phyloP scores from a whole-genome alignment of 805 yeast species.

The Blastobotrys americana region DNA sequence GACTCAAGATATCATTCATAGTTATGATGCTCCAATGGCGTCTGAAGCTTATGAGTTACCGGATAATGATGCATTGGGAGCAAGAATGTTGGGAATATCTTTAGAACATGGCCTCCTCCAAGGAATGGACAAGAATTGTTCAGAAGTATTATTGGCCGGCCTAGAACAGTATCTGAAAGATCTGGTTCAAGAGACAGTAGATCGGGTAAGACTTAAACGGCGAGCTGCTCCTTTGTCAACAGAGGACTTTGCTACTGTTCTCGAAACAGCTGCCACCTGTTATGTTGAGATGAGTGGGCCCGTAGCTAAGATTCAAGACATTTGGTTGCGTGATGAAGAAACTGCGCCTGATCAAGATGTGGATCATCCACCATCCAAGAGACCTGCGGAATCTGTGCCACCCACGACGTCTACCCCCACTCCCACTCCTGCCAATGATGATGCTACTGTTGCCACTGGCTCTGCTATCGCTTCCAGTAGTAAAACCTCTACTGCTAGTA shows the following conservation, averaged over 20 bases:
- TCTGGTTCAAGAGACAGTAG: slow-evolving; percentile 66
- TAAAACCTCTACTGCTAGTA: no score
- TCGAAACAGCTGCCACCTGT: slow-evolving; percentile 29
- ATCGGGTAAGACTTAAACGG: slow-evolving; percentile 52
- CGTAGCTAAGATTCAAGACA: slow-evolving; percentile 28
- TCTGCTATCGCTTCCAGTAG: no score
- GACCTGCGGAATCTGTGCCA: no score
- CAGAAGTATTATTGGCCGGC: slow-evolving; percentile 74
- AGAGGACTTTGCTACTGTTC: slow-evolving; percentile 29
- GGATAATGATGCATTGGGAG: slow-evolving; percentile 59
- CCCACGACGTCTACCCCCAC: no score
- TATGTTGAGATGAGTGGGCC: slow-evolving; percentile 33
- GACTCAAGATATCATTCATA: slow-evolving; percentile 88
- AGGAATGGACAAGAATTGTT: slow-evolving; percentile 63
- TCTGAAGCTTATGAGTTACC: slow-evolving; percentile 77
- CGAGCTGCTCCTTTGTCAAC: slow-evolving; percentile 29
- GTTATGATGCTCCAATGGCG: slow-evolving; percentile 72
- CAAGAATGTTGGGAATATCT: slow-evolving; percentile 71
- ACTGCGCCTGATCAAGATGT: slow-evolving; percentile 8
- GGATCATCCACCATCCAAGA: no score
- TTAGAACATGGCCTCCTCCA: slow-evolving; percentile 88
- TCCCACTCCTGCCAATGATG: background rate
- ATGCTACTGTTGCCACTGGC: no score
- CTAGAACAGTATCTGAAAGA: slow-evolving; percentile 72
- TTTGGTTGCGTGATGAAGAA: slow-evolving; percentile 32